These are phyloP conservation scores for Chamaecrista fasciculata DNA, from an alignment of 306 rosid species.

Conservation along the genomic window DNA sequence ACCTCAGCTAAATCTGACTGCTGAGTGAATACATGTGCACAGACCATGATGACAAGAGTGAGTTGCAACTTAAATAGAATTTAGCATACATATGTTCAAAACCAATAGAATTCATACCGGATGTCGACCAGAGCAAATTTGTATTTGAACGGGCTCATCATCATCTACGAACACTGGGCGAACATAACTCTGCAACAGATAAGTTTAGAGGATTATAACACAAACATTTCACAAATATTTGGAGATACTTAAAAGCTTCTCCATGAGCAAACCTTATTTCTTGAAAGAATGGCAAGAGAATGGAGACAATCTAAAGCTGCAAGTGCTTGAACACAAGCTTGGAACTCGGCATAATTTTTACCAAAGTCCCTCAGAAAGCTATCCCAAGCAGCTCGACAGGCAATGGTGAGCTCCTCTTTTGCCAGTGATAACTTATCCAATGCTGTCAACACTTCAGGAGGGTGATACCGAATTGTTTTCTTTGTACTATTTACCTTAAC, in stretches of 20 bases:
- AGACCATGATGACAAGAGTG: not conserved
- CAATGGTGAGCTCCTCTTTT: slow-evolving; percentile 69
- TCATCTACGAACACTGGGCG: slow-evolving; percentile 64
- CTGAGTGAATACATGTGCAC: not conserved
- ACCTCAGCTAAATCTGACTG: not conserved
- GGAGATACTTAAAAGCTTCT: slow-evolving; percentile 18
- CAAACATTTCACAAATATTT: slow-evolving; percentile 15
- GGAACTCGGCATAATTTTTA: slow-evolving; percentile 71
- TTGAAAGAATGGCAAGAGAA: slow-evolving; percentile 88
- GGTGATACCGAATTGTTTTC: slow-evolving; percentile 86
- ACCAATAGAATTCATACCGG: slow-evolving; percentile 57
- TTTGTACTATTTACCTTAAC: slow-evolving; percentile 82
- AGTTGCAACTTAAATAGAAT: slow-evolving; percentile 14
- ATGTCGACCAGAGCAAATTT: slow-evolving; percentile 75
- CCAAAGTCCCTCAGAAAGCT: slow-evolving; percentile 69
- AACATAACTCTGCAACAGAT: slow-evolving; percentile 64
- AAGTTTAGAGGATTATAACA: slow-evolving; percentile 17
- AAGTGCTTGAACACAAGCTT: slow-evolving; percentile 81
- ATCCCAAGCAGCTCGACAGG: slow-evolving; percentile 82
- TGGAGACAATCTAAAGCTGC: slow-evolving; percentile 90
- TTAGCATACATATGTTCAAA: slow-evolving; percentile 10
- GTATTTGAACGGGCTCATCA: slow-evolving; percentile 77
- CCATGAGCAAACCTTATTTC: slow-evolving; percentile 64
- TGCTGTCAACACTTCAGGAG: slow-evolving; percentile 83
- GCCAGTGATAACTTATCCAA: slow-evolving; percentile 68